phyloP scores from a whole-genome alignment of 31 red algal species.

The Odonthalia washingtoniensis region DNA sequence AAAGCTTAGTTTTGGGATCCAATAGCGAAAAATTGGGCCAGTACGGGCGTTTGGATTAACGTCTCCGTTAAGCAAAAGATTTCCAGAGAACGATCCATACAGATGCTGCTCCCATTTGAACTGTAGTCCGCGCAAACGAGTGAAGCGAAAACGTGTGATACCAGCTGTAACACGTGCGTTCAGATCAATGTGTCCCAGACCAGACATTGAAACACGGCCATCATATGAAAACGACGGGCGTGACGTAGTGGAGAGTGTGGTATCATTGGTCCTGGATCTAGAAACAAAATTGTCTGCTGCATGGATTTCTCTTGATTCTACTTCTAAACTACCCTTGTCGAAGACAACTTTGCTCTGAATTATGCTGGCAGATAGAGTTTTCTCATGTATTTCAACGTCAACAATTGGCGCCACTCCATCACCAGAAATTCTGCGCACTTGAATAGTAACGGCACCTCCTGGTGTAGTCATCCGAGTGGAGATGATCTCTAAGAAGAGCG shows the following conservation, averaged over 20 bases:
- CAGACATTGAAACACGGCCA: neutral
- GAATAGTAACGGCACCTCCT: neutral
- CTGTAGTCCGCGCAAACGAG: conserved; percentile 17
- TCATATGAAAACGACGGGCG: conserved; percentile 16
- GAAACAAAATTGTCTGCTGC: neutral
- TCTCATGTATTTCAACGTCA: conserved; percentile 34
- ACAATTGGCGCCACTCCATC: conserved; percentile 23
- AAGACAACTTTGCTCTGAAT: conserved; percentile 24
- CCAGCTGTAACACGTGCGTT: conserved; percentile 24
- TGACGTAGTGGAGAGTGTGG: neutral
- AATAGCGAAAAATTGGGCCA: conserved; percentile 24
- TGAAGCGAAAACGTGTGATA: conserved; percentile 13
- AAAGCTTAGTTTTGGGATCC: conserved; percentile 37
- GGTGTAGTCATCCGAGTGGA: neutral
- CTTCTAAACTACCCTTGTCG: neutral
- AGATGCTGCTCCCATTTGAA: conserved; percentile 40
- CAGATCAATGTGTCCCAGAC: neutral
- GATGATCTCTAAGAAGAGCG: conserved; percentile 30
- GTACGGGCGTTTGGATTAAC: neutral
- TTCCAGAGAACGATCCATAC: neutral
- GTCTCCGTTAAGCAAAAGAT: neutral
- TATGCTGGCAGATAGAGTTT: neutral
- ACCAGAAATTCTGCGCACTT: conserved; percentile 16
- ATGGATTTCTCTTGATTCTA: neutral
- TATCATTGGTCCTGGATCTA: too few relatives aligned